Evolutionary conservation across 1,284 basidiomycete genomes (phyloP).

Genomic region (Leccinum variabile): DNA sequence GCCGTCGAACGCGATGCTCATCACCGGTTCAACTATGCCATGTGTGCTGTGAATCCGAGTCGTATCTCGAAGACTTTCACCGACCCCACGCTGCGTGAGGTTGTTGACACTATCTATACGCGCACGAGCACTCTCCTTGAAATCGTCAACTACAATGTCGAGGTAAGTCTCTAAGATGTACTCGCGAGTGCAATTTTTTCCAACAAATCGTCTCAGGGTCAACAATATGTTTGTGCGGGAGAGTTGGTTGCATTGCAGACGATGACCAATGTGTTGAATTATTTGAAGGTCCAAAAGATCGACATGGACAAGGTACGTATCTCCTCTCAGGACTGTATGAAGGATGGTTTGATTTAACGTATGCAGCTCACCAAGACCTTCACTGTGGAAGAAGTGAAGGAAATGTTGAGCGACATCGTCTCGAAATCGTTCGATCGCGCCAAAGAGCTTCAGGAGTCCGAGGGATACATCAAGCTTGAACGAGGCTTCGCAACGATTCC

Average conservation of each 20-base stretch:
- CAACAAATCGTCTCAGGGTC: slow-evolving; percentile 52
- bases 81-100: slow-evolving; percentile 90
- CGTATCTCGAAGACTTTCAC: slow-evolving; percentile 93
- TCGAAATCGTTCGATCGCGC: slow-evolving; percentile 80
- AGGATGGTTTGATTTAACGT: slow-evolving; percentile 5
- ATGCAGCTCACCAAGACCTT: slow-evolving; percentile 79
- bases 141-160: slow-evolving; percentile 98
- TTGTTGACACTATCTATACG: slow-evolving; percentile 86
- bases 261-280: slow-evolving; percentile 95
- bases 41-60: slow-evolving; percentile 98
- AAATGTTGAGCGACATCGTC: slow-evolving; percentile 90
- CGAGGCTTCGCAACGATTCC: slow-evolving; percentile 97
- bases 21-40: slow-evolving; percentile 95
- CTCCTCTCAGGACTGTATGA: neutral
- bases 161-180: slow-evolving; percentile 50
- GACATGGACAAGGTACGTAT: slow-evolving; percentile 83
- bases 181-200: slow-evolving; percentile 41
- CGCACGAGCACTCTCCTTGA: slow-evolving; percentile 83
- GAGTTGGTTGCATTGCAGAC: slow-evolving; percentile 92
- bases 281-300: slow-evolving; percentile 95
- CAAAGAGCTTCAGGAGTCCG: slow-evolving; percentile 75
- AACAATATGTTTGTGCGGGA: slow-evolving; percentile 98
- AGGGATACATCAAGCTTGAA: slow-evolving; percentile 93
- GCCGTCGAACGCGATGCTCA: slow-evolving; percentile 93
- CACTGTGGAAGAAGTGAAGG: slow-evolving; percentile 86